Conservation (phyloP, 257 asterid species). For the Handroanthus guayacan region DNA sequence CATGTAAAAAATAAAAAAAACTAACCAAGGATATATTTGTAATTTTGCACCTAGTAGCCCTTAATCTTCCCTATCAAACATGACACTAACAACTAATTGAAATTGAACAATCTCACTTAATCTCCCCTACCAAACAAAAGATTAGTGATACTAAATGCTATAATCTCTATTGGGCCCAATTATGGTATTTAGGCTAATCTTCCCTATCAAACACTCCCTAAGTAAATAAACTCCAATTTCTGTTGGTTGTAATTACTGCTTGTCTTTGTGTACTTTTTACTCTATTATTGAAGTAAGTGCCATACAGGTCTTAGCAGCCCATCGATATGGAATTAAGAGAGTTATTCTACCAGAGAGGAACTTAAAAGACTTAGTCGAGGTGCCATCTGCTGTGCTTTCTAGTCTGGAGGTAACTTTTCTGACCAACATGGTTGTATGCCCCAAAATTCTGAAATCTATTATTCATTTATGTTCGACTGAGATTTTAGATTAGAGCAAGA, state of each 20-base stretch:
- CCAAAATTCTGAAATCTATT: conserved; percentile 15
- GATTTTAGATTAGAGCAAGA: conserved; percentile 7
- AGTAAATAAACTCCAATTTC: background rate
- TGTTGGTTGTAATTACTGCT: conserved; percentile 5
- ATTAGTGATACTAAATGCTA: no score
- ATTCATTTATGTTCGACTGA: background rate
- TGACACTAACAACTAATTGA: no score
- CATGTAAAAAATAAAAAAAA: no score
- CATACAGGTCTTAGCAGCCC: conserved; percentile 94
- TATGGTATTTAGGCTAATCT: no score
- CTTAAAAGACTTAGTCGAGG: conserved; percentile 92
- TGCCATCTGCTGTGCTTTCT: conserved; percentile 87
- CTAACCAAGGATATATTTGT: no score
- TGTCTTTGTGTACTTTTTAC: background rate
- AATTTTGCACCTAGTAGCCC: no score
- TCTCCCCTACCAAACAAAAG: no score
- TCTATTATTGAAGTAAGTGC: conserved; percentile 9
- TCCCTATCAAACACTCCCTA: no score
- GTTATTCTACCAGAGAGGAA: conserved; percentile 95
- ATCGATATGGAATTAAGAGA: conserved; percentile 92
- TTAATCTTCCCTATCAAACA: no score
- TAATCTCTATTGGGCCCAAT: no score
- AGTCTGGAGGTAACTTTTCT: conserved; percentile 71
- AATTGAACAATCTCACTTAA: no score
- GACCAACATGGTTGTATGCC: background rate